Conservation (phyloP, 192 early-diverging fungal species). For the Polychytrium aggregatum region DNA sequence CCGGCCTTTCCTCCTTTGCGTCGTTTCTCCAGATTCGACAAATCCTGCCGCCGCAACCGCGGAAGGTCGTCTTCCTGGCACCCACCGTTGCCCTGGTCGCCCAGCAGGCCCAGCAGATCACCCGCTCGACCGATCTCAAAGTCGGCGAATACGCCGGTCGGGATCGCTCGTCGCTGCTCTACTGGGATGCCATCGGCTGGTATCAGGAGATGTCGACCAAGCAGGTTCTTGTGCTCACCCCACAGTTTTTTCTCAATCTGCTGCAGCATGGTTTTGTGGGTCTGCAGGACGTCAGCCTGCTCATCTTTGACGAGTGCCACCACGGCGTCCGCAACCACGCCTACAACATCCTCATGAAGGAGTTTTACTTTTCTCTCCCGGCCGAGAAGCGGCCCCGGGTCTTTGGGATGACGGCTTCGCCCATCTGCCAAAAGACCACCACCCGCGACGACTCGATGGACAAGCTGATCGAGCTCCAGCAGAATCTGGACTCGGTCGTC, state of each 20-base stretch:
- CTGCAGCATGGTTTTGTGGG: conserved; percentile 52
- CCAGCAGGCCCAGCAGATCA: conserved; percentile 73
- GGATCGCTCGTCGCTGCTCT: conserved; percentile 11
- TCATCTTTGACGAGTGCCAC: conserved; percentile 90
- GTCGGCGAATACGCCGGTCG: conserved; percentile 54
- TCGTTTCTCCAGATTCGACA: too few species aligned
- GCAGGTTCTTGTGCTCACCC: conserved; percentile 82
- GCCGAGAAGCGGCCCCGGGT: conserved; percentile 52
- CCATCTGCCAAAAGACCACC: conserved; percentile 36
- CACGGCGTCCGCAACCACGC: conserved; percentile 75
- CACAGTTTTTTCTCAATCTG: conserved; percentile 75
- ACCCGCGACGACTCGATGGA: conserved; percentile 13
- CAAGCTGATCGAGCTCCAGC: conserved; percentile 18
- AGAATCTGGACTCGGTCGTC: conserved; percentile 17
- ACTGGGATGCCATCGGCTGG: conserved; percentile 52
- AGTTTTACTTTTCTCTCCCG: conserved; percentile 59
- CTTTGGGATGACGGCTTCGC: conserved; percentile 90
- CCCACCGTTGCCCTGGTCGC: conserved; percentile 74
- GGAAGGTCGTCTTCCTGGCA: conserved; percentile 59
- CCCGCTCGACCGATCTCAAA: conserved; percentile 47
- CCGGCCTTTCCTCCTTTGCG: too few species aligned
- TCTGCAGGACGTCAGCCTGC: conserved; percentile 44
- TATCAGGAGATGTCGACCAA: conserved; percentile 31
- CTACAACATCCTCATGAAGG: conserved; percentile 69
- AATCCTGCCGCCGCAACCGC: too few species aligned